These are phyloP conservation scores for Saccharum spontaneum DNA, from an alignment of 176 grass and related monocot species.

Conservation along the genomic window DNA sequence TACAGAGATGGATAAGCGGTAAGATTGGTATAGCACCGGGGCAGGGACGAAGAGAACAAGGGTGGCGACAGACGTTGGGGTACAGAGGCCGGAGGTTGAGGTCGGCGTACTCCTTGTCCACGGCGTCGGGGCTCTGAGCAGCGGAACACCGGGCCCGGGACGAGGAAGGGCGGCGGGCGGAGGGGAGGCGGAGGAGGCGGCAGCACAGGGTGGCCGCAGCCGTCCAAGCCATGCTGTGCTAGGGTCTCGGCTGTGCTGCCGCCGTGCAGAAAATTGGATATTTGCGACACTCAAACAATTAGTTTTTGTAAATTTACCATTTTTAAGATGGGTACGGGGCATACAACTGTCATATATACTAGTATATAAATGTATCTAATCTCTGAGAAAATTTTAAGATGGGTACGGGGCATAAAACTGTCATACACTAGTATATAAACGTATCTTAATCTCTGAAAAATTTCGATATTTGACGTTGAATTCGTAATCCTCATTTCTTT, in stretches of 20 bases:
- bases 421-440: too few relatives aligned
- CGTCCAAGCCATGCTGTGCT: constrained; percentile 33
- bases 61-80: constrained; percentile 38
- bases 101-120: constrained; percentile 83
- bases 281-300: too few relatives aligned
- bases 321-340: too few relatives aligned
- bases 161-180: neutral
- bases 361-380: too few relatives aligned
- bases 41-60: neutral
- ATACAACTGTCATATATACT: too few relatives aligned
- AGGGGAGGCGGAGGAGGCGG: constrained; percentile 25
- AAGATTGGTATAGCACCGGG: neutral
- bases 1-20: neutral
- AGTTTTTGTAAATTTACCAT: too few relatives aligned
- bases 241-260: neutral
- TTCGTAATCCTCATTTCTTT: too few relatives aligned
- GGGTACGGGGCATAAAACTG: too few relatives aligned
- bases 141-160: constrained; percentile 18
- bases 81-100: constrained; percentile 84
- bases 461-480: too few relatives aligned
- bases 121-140: constrained; percentile 55
- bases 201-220: constrained; percentile 24
- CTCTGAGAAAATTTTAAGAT: too few relatives aligned
- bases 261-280: neutral
- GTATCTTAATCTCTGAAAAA: too few relatives aligned